A percentile compares a stretch with the other conserved stretches of the same genome.
Conservation (phyloP, 2,329 filamentous ascomycete species). For the Penicillium sp. region DNA sequence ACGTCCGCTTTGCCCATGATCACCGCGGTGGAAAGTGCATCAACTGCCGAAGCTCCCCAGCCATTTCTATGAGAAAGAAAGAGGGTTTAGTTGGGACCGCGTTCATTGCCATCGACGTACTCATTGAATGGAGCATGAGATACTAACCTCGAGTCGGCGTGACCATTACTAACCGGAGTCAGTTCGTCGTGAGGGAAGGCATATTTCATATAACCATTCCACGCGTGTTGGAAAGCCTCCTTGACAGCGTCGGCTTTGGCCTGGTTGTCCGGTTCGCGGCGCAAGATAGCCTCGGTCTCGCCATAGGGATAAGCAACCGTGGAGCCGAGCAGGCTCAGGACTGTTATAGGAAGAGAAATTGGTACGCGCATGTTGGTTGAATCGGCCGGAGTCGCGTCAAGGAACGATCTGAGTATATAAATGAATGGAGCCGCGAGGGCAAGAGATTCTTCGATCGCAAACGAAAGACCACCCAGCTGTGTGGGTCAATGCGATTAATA, state of each 20-base stretch:
- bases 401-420: not conserved
- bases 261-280: constrained; percentile 15
- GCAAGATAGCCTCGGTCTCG: constrained; percentile 16
- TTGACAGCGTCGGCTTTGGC: constrained; percentile 64
- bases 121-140: not conserved
- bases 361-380: constrained; percentile 30
- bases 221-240: constrained; percentile 70
- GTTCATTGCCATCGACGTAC: not conserved
- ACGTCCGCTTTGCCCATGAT: constrained; percentile 73
- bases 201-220: constrained; percentile 73
- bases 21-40: constrained; percentile 78
- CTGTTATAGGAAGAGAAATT: constrained; percentile 30
- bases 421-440: not conserved
- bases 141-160: constrained; percentile 69
- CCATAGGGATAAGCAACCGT: constrained; percentile 26
- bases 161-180: constrained; percentile 67
- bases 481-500: constrained; percentile 26
- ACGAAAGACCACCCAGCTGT: constrained; percentile 19
- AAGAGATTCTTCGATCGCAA: constrained; percentile 15
- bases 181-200: constrained; percentile 80
- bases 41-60: constrained; percentile 83
- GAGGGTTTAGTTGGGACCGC: constrained; percentile 1
- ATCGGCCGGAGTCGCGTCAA: not conserved
- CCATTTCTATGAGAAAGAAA: constrained; percentile 62
- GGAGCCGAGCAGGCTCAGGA: constrained; percentile 28